Conservation (phyloP, 108 stramenopile species). For the Epipyxis sp. region DNA sequence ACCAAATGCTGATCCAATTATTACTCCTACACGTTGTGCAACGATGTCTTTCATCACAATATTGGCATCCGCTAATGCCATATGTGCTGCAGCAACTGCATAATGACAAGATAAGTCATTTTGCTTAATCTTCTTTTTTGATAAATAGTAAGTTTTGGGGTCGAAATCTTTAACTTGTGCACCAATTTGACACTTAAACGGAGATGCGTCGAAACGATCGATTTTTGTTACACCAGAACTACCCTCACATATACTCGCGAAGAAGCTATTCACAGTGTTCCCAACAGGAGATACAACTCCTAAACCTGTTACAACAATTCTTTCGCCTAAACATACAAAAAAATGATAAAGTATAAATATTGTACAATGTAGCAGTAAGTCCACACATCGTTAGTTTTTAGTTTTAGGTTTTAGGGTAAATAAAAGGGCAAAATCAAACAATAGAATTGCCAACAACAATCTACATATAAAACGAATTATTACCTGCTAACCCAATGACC, state of each 20-base stretch:
- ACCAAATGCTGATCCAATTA: conserved; percentile 92
- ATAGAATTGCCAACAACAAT: too few species aligned
- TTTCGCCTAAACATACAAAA: too few species aligned
- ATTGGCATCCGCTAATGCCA: conserved; percentile 77
- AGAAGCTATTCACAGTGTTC: conserved; percentile 66
- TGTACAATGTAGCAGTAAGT: too few species aligned
- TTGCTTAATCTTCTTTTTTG: conserved; percentile 78
- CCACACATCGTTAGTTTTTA: too few species aligned
- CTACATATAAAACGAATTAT: too few species aligned
- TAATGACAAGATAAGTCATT: conserved; percentile 93
- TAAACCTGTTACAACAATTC: conserved; percentile 86
- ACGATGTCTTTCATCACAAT: conserved; percentile 53
- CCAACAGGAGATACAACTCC: conserved; percentile 87
- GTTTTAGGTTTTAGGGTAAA: too few species aligned
- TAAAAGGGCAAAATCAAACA: too few species aligned
- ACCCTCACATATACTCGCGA: conserved; percentile 35
- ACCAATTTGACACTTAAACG: conserved; percentile 80
- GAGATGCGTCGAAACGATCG: conserved; percentile 69
- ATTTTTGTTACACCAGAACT: background rate
- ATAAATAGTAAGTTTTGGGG: conserved; percentile 71
- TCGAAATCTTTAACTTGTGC: conserved; percentile 69
- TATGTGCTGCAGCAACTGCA: conserved; percentile 79
- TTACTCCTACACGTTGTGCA: conserved; percentile 76
- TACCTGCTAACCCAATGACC: too few species aligned
- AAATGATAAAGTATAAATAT: too few species aligned